Conservation (phyloP, 805 yeast genomes). For the Starmerella ratchasimensis region DNA sequence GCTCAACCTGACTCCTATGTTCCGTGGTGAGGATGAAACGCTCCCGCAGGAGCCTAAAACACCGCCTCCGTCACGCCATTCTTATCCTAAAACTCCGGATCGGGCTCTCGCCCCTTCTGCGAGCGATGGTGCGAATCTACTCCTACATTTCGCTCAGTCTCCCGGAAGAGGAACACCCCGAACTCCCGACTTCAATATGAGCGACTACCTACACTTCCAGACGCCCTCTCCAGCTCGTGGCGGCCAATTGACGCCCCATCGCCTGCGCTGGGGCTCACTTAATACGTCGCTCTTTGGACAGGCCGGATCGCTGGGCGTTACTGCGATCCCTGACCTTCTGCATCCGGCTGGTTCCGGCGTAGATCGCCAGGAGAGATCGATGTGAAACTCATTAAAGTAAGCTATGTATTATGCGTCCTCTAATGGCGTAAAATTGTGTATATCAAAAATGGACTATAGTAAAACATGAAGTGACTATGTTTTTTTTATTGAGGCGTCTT, state of each 20-base stretch:
- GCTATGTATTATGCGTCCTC: no score
- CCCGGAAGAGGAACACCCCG: constrained; percentile 36
- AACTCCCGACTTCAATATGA: constrained; percentile 49
- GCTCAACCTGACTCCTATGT: no score
- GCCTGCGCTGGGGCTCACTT: constrained; percentile 10
- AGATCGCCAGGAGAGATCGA: no score
- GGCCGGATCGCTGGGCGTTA: background rate
- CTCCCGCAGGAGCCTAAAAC: constrained; percentile 15
- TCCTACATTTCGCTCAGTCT: constrained; percentile 71
- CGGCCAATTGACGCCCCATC: constrained; percentile 9
- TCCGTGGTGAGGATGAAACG: constrained; percentile 5
- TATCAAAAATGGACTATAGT: no score
- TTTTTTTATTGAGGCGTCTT: no score
- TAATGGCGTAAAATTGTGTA: no score
- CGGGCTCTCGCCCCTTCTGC: constrained; percentile 7
- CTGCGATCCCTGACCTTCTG: background rate
- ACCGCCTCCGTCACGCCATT: constrained; percentile 13
- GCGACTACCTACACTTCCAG: constrained; percentile 66
- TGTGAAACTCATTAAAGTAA: no score
- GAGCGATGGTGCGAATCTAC: constrained; percentile 64
- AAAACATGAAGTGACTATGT: no score
- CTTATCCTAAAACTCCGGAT: constrained; percentile 24
- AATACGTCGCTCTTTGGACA: constrained; percentile 11
- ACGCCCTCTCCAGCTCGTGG: constrained; percentile 41
- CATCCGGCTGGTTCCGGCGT: constrained; percentile 2